Percentiles rank a stretch among this genome's conserved stretches.
Conservation (phyloP, 2,329 filamentous ascomycete species). For the Claviceps digitariae region DNA sequence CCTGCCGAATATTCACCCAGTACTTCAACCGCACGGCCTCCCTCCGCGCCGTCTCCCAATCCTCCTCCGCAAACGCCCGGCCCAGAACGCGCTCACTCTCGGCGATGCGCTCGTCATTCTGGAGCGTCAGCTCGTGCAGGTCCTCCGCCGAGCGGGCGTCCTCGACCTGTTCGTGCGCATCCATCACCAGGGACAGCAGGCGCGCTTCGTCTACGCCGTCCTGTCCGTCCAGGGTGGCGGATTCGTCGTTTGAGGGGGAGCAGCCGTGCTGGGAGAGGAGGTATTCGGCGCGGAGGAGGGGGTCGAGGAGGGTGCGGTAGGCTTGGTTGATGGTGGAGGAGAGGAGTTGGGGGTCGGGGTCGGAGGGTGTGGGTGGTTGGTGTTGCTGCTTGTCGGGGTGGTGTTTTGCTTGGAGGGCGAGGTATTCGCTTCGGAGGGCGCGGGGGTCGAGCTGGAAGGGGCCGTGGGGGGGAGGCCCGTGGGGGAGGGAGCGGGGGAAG, state of each 20-base stretch:
- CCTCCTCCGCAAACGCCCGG: slow-evolving; percentile 49
- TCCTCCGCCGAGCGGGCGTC: slow-evolving; percentile 54
- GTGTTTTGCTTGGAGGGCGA: slow-evolving; percentile 63
- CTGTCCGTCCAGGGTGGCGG: slow-evolving; percentile 26
- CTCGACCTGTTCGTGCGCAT: slow-evolving; percentile 65
- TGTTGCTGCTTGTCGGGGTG: slow-evolving; percentile 55
- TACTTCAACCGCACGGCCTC: slow-evolving; percentile 74
- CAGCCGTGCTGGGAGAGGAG: slow-evolving; percentile 56
- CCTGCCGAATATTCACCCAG: slow-evolving; percentile 79
- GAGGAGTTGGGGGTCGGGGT: slow-evolving; percentile 40
- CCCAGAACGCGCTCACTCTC: slow-evolving; percentile 51
- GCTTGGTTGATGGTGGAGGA: slow-evolving; percentile 82
- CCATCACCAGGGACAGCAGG: slow-evolving; percentile 66
- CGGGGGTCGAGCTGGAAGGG: slow-evolving; percentile 61
- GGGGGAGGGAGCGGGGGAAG: slow-evolving; percentile 67
- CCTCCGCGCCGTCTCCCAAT: slow-evolving; percentile 50
- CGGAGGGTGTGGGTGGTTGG: slow-evolving; percentile 42
- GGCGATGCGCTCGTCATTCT: slow-evolving; percentile 56
- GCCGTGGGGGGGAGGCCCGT: slow-evolving; percentile 63
- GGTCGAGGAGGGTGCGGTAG: slow-evolving; percentile 70
- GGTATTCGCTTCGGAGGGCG: slow-evolving; percentile 69
- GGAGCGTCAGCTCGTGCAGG: slow-evolving; percentile 40
- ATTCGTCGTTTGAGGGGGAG: background rate
- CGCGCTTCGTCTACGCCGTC: slow-evolving; percentile 68
- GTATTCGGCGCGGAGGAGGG: slow-evolving; percentile 78